Percentiles rank a stretch among this genome's conserved stretches.
These are phyloP conservation scores for Mortierella sp. DNA, from an alignment of 371 early-diverging fungal genomes.

Conservation along the genomic window DNA sequence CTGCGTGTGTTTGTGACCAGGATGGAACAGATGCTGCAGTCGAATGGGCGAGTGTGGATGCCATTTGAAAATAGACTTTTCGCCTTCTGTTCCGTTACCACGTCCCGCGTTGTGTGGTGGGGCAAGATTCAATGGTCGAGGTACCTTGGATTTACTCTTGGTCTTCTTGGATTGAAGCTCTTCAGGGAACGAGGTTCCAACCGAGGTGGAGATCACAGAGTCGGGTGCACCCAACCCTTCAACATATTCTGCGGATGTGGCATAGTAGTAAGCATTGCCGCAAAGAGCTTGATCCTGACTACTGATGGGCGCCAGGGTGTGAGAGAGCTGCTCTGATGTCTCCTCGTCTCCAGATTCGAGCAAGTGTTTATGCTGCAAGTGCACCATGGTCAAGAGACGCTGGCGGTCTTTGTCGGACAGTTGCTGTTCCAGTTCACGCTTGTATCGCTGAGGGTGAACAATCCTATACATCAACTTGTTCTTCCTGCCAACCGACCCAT, in stretches of 20 bases:
- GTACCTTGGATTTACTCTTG: slow-evolving; percentile 9
- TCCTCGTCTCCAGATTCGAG: not conserved
- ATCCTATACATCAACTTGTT: slow-evolving; percentile 42
- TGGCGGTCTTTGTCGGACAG: slow-evolving; percentile 24
- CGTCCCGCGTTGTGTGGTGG: not conserved
- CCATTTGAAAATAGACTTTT: slow-evolving; percentile 15
- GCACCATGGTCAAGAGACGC: slow-evolving; percentile 26
- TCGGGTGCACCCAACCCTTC: slow-evolving; percentile 36
- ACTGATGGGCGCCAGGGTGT: not conserved
- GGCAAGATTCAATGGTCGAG: slow-evolving; percentile 4
- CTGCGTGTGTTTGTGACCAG: slow-evolving; percentile 37
- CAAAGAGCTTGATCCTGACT: not conserved
- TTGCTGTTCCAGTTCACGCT: slow-evolving; percentile 42
- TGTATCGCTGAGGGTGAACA: slow-evolving; percentile 50
- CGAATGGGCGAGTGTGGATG: slow-evolving; percentile 15
- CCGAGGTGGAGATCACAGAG: slow-evolving; percentile 47
- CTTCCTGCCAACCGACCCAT: slow-evolving; percentile 10
- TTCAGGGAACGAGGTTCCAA: slow-evolving; percentile 39
- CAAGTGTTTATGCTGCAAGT: slow-evolving; percentile 27
- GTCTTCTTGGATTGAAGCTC: slow-evolving; percentile 28
- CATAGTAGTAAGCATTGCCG: slow-evolving; percentile 35
- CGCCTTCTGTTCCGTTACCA: slow-evolving; percentile 6
- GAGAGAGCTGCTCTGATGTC: not conserved
- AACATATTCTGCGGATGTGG: slow-evolving; percentile 42
- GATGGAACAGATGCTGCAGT: slow-evolving; percentile 38